Base-by-base conservation (phyloP, 2,329 filamentous ascomycete genomes). In the Colletotrichum neosansevieriae region DNA sequence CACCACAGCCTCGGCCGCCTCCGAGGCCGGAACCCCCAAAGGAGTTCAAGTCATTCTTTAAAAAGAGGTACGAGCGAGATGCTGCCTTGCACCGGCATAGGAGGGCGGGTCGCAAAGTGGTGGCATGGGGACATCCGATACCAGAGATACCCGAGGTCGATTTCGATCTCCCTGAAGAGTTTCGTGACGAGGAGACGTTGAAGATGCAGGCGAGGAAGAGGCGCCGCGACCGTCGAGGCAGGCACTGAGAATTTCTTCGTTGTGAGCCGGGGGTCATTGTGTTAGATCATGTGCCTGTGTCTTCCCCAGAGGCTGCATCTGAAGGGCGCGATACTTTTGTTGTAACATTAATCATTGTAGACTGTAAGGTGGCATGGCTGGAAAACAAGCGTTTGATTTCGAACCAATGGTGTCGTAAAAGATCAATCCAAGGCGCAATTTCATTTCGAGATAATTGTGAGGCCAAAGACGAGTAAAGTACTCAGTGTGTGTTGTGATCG, bases 1-100 rank as follows among this genome's bases (percentile, higher is more conserved):
- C 72, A 72, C 11, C 68, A 71, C 29, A 44, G 40, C 56, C 59
- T 15, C 42, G 60, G 36, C 65, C 67, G 24, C 72, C 76, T 10
- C 76, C 77, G 38, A 76, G 81, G 40, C 79, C 80, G 17, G 75
- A 79, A 32, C 80, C 82, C 11, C 78, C 78, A 2, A 87, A 85
- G 66, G 91, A 92, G 42, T 94, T 98, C 75, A 91, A 84, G n/a
- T 97, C 93, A 0, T 98, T 98, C 81, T 98, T 94, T 76, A 79
- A 86, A 17, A 94, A 96, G 79, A 89, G 87, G 24, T 90, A 97
- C 75, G 86, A 95, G 69, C 91, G 95, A 29, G 92, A 94, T 21
- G 88, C 90, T 6, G 94, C 94, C 10, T 79, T 97, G n/a, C 91
- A 89, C 70, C 89, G 89, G 72, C 85, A 88, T 56, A 86, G 94